Evolutionary conservation across 768 basidiomycete genomes (phyloP), one percentile per base, ranked within the genome.

Genomic region (Paxillus ammoniavirescens): DNA sequence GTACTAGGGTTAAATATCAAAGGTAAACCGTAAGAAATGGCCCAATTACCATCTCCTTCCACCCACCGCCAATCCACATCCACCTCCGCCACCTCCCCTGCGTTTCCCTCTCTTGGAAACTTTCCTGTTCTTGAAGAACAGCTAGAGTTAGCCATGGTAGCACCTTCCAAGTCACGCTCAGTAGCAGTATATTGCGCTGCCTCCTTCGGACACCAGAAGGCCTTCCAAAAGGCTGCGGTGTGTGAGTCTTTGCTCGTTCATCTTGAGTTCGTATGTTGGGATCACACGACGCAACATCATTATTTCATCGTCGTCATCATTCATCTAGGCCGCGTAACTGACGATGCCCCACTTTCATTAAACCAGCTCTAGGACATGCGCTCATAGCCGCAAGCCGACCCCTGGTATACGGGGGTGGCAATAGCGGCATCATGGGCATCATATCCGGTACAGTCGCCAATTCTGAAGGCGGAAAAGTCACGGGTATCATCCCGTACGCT

Each of bases 101-200:
- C 48, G 26, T 5, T 17, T n/a, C 4, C 51, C 50, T 38, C 30
- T 40, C 46, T 41, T 42, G 40, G 26, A 54, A 51, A 44, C 0
- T 47, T 52, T 2, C 15, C 52, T 0, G 9, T 45, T 30, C 48
- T 53, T 23, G 12, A 42, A 49, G 51, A 69, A 36, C 54, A 61
- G 2, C 45, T 52, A 9, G 37, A 61, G 3, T 42, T 55, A 15
- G 42, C 47, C 49, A 72, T 72, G 69, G 70, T 72, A 7, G 50
- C 68, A 10, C 62, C 64, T 4, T 68, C 69, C 42, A 47, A 59
- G 3, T 67, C 71, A 18, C 69, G 61, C 37, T 78, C 81, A 6
- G 77, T 91, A n/a, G 86, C 88, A 3, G 91, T 93, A 5, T 93
- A 89, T 62, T 96, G 94, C 65, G 94, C 83, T 8, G 88, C 93